phyloP scores from a whole-genome alignment of 2,329 filamentous ascomycete species.

The Sporothrix variecibatus region DNA sequence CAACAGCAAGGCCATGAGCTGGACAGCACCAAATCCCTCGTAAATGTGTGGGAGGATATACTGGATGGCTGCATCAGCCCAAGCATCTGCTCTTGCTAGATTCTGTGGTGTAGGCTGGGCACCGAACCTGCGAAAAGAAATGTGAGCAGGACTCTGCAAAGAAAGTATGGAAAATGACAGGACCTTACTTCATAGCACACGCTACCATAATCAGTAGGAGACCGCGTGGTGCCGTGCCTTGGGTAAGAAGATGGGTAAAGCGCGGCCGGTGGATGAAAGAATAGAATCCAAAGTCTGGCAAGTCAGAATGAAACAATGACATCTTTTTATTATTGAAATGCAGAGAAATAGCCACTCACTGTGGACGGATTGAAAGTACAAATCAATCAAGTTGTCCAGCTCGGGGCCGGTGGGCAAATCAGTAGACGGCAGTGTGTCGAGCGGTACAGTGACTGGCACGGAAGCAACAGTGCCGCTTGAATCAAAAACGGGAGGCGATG shows the following conservation, averaged over 20 bases:
- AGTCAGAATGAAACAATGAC: too few species aligned
- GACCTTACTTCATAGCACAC: not conserved
- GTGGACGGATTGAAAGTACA: conserved; percentile 28
- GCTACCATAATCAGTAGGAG: not conserved
- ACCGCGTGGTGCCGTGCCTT: conserved; percentile 20
- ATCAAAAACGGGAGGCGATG: too few species aligned
- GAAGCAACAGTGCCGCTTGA: not conserved
- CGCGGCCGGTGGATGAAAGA: conserved; percentile 25
- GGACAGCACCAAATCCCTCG: not conserved
- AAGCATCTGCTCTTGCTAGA: not conserved
- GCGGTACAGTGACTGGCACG: not conserved
- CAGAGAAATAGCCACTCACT: too few species aligned
- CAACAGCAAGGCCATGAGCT: not conserved
- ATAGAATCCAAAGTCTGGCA: conserved; percentile 24
- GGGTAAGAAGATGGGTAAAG: conserved; percentile 23
- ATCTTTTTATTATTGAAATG: too few species aligned
- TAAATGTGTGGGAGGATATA: not conserved
- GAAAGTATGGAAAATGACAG: too few species aligned
- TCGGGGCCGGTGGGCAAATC: conserved; percentile 17
- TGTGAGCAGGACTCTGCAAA: not conserved
- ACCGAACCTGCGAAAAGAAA: not conserved
- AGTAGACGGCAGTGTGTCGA: not conserved
- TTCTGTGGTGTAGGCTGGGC: not conserved
- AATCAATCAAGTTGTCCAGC: conserved; percentile 25
- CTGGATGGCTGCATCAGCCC: not conserved